phyloP scores from a whole-genome alignment of 352 stramenopile genomes.

The Pythium periplocum region DNA sequence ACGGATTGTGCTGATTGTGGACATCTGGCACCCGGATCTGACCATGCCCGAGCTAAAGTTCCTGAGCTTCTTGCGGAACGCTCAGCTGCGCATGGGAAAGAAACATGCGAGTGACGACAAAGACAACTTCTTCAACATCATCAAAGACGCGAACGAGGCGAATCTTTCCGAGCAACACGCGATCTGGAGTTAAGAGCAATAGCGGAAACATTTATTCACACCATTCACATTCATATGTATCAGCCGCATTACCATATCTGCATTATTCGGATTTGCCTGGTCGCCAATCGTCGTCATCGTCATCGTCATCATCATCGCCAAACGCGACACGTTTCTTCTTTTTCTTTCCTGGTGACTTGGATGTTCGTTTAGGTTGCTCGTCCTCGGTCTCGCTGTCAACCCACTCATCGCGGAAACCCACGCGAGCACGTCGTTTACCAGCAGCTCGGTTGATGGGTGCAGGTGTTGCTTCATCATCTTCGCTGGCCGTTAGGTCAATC shows the following conservation, averaged over 20 bases:
- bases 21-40: slow-evolving; percentile 95
- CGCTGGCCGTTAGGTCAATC: no score
- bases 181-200: slow-evolving; percentile 40
- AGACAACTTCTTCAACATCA: slow-evolving; percentile 76
- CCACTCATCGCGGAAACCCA: no score
- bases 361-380: neutral
- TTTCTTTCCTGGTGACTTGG: no score
- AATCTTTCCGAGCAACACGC: slow-evolving; percentile 25
- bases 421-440: no score
- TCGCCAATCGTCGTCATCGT: no score
- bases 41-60: slow-evolving; percentile 84
- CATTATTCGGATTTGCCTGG: no score
- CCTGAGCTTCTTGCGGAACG: slow-evolving; percentile 74
- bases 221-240: no score
- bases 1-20: slow-evolving; percentile 91
- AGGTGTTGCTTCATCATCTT: no score
- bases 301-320: neutral
- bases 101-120: slow-evolving; percentile 25
- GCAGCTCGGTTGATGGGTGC: no score
- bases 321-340: slow-evolving; percentile 1
- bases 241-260: no score
- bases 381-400: neutral
- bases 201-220: no score
- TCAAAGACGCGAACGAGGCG: slow-evolving; percentile 41
- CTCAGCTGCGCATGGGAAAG: slow-evolving; percentile 57